Evolutionary conservation across 352 stramenopile genomes (phyloP).

Genomic region (Thraustochytrium striatum): DNA sequence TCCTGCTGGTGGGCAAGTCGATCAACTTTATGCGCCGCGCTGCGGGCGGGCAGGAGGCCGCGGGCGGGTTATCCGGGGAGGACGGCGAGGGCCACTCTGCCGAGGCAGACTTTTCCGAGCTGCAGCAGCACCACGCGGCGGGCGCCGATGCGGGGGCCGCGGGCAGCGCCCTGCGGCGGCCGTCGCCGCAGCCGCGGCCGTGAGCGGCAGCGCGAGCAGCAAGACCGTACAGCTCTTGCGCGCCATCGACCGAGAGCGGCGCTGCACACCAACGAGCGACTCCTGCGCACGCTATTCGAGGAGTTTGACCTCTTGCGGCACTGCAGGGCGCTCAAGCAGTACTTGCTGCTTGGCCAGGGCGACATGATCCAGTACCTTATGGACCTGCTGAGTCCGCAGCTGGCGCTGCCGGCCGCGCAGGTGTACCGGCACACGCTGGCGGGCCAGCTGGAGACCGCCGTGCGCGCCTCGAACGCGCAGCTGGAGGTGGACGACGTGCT

Average conservation of each 20-base stretch:
- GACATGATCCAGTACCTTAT: constrained; percentile 96
- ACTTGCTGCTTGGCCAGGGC: constrained; percentile 95
- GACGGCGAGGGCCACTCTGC: constrained; percentile 61
- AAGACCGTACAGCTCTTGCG: not conserved
- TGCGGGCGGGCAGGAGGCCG: constrained; percentile 84
- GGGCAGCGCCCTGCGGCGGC: not conserved
- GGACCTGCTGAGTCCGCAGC: constrained; percentile 79
- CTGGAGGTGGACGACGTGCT: constrained; percentile 85
- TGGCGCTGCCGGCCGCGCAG: constrained; percentile 77
- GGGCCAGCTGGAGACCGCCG: constrained; percentile 84
- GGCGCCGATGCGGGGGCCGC: not conserved
- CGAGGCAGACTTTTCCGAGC: too few relatives aligned
- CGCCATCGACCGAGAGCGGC: constrained; percentile 69
- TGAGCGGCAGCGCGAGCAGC: not conserved
- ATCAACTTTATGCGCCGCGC: constrained; percentile 97
- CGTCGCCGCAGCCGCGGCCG: not conserved
- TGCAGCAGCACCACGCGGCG: not conserved
- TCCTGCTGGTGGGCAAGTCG: constrained; percentile 91
- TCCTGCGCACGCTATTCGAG: constrained; percentile 83
- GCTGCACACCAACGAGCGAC: constrained; percentile 72
- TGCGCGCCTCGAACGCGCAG: constrained; percentile 91
- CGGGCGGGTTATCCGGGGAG: too few relatives aligned
- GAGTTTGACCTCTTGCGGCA: constrained; percentile 89
- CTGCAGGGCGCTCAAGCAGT: constrained; percentile 91
- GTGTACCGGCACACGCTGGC: constrained; percentile 92